Evolutionary conservation across 2,329 filamentous ascomycete species (phyloP).

Genomic region (Chaetomium sp.): DNA sequence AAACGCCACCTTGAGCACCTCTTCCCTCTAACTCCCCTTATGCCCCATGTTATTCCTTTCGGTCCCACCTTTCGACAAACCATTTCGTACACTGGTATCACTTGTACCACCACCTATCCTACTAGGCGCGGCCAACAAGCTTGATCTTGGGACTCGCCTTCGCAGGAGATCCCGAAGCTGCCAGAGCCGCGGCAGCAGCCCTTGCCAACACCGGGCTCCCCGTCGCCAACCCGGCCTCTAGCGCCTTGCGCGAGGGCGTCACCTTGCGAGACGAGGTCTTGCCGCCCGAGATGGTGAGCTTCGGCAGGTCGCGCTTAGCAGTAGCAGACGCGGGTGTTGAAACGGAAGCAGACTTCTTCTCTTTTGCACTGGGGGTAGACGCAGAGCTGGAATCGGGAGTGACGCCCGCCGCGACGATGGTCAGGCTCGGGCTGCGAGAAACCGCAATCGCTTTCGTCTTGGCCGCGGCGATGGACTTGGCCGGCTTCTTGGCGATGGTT

Average conservation of each 20-base stretch:
- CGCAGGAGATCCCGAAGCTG: background rate
- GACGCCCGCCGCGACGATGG: constrained; percentile 18
- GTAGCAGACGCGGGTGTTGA: background rate
- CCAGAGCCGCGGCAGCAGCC: too few species aligned
- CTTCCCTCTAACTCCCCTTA: background rate
- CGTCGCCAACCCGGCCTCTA: constrained; percentile 11
- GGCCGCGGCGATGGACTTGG: background rate
- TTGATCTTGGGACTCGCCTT: constrained; percentile 1
- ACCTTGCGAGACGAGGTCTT: constrained; percentile 18
- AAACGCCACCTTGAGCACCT: background rate
- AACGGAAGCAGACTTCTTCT: background rate
- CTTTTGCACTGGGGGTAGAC: background rate
- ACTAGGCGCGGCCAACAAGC: background rate
- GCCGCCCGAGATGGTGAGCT: constrained; percentile 1
- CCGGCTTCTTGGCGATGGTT: background rate
- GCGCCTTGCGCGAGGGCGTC: constrained; percentile 21
- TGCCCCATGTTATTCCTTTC: background rate
- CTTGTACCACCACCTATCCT: background rate
- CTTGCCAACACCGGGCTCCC: background rate
- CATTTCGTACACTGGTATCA: too few species aligned
- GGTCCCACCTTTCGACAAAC: too few species aligned
- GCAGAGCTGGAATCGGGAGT: background rate
- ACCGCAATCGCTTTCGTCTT: constrained; percentile 7
- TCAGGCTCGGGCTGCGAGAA: constrained; percentile 18
- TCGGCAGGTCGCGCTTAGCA: background rate